Evolutionary conservation across 495 filamentous ascomycete genomes (phyloP).

Genomic region (Trichoderma asperelloides): DNA sequence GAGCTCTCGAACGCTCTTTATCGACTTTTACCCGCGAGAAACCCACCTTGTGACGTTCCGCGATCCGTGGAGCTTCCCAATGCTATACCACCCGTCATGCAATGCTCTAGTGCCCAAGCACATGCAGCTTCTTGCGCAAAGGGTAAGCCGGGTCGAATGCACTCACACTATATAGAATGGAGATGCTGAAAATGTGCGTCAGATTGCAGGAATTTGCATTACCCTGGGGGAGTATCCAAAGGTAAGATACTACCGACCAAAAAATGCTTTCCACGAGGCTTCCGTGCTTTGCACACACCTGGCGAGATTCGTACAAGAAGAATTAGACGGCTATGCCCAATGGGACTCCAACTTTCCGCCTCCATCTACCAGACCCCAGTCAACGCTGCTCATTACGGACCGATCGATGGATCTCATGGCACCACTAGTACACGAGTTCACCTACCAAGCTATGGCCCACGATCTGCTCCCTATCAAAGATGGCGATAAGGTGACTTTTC

Average conservation of each 20-base stretch:
- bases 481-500: constrained; percentile 77
- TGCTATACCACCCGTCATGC: constrained; percentile 84
- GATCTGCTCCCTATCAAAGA: constrained; percentile 85
- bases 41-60: constrained; percentile 84
- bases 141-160: constrained; percentile 47
- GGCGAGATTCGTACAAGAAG: constrained; percentile 84
- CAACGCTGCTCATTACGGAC: constrained; percentile 79
- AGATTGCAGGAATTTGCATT: constrained; percentile 80
- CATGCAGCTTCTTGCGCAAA: constrained; percentile 74
- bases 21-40: constrained; percentile 86
- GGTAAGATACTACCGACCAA: constrained; percentile 80
- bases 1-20: constrained; percentile 59
- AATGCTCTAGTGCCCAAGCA: constrained; percentile 73
- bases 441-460: constrained; percentile 96
- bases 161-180: not conserved
- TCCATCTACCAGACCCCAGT: constrained; percentile 67
- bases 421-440: constrained; percentile 90
- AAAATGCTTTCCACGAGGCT: constrained; percentile 71
- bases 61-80: constrained; percentile 90
- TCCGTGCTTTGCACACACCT: constrained; percentile 76
- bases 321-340: constrained; percentile 77
- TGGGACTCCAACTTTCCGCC: constrained; percentile 78
- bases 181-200: not conserved
- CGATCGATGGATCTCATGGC: constrained; percentile 84
- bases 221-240: constrained; percentile 80